phyloP scores from a whole-genome alignment of 345 rosid species.

The Corymbia maculata region DNA sequence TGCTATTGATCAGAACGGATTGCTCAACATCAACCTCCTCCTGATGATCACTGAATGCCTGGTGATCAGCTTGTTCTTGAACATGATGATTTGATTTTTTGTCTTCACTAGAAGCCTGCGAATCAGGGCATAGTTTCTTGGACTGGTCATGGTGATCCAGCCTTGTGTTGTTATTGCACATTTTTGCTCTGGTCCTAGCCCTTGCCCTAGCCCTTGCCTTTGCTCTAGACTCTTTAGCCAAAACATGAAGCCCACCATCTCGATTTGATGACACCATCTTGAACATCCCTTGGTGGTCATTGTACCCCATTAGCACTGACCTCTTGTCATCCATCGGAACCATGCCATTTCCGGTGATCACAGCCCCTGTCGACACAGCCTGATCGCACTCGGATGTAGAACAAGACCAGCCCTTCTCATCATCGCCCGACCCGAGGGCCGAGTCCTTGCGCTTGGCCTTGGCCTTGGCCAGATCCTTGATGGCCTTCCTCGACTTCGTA shows the following conservation, averaged over 20 bases:
- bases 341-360: background rate
- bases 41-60: background rate
- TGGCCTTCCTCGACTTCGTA: constrained; percentile 44
- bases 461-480: constrained; percentile 28
- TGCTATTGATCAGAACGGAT: constrained; percentile 7
- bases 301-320: background rate
- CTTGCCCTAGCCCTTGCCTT: constrained; percentile 61
- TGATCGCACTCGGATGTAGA: constrained; percentile 4
- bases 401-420: background rate
- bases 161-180: constrained; percentile 3
- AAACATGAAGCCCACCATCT: background rate
- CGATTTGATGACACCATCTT: background rate
- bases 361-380: background rate
- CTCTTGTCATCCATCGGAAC: background rate
- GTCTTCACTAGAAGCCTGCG: background rate
- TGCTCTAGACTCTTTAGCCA: constrained; percentile 27
- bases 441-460: background rate
- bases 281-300: background rate
- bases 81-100: background rate
- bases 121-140: background rate
- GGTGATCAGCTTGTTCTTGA: background rate
- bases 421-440: background rate
- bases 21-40: background rate
- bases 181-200: constrained; percentile 31
- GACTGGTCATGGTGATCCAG: background rate